Conservation (phyloP, 208 protist genomes). For the Leishmania gerbilli region DNA sequence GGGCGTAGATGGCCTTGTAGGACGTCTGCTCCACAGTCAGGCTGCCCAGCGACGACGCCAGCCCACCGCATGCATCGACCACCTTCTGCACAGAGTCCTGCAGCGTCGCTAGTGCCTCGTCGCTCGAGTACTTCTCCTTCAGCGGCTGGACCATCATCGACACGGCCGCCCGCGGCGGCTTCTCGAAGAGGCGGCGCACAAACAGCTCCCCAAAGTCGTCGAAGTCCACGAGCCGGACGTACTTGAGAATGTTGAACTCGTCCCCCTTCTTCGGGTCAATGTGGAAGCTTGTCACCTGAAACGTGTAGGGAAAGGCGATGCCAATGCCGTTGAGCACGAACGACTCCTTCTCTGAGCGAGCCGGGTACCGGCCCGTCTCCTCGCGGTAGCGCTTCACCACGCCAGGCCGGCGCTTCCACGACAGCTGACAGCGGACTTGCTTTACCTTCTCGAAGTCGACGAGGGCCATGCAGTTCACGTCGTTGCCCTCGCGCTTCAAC, state of each 20-base stretch:
- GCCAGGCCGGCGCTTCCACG: conserved; percentile 52
- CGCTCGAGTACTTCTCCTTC: conserved; percentile 42
- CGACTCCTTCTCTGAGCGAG: conserved; percentile 14
- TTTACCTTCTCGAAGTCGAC: conserved; percentile 75
- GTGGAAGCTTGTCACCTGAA: conserved; percentile 79
- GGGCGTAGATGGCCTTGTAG: conserved; percentile 28
- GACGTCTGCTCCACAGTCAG: conserved; percentile 21
- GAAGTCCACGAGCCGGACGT: conserved; percentile 71
- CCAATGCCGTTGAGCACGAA: conserved; percentile 30
- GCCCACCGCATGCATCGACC: conserved; percentile 40
- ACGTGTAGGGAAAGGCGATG: conserved; percentile 34
- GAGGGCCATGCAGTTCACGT: conserved; percentile 75
- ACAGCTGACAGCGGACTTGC: conserved; percentile 69
- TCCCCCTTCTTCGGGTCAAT: conserved; percentile 48
- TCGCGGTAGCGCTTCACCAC: conserved; percentile 31
- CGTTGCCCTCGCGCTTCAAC: conserved; percentile 43
- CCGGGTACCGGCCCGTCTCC: conserved; percentile 5
- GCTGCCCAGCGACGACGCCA: conserved; percentile 34
- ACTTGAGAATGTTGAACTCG: conserved; percentile 66
- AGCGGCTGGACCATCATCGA: conserved; percentile 68
- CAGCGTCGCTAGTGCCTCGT: conserved; percentile 34
- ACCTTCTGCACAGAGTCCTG: conserved; percentile 48
- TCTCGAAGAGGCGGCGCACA: conserved; percentile 64
- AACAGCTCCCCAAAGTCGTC: conserved; percentile 68
- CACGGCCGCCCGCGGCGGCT: conserved; percentile 48